Base-by-base conservation (phyloP, 371 early-diverging fungal genomes). In the Chytridiales sp. region DNA sequence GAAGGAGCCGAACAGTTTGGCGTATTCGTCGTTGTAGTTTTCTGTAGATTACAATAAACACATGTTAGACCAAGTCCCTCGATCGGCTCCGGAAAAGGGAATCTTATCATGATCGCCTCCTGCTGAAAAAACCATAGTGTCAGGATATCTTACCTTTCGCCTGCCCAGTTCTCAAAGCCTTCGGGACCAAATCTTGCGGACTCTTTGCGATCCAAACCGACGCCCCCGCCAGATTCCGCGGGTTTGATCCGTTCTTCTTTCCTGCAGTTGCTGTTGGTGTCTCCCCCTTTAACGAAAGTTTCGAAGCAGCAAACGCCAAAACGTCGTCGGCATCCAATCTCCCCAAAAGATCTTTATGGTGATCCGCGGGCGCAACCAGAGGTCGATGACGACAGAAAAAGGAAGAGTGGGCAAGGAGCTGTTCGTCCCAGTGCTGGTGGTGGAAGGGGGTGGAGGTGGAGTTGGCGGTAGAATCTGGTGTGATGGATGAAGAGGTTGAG, bases 11-110 rank as follows among this genome's bases (percentile, higher is more conserved):
- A 68, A 68, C 31, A 68, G 29, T 27, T 62, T 64, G 26, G 56
- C 50, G 48, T 68, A 64, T 31, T 59, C 69, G 51, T 68, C 69
- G 35, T 58, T 40, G 59, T 64, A 64, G 4, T 39, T 48, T 3
- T 41, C 68, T 62, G 54, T 29, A 26, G 44, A 11, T 11, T 11
- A 21, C 11, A 11, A n/a, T 44, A 21, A 8, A 44, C 6, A 19
- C 8, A 44, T 5, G 5, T 44, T 8, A 44, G 6, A 19, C 17
- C 5, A 38, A n/a, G 9, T 38, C 39, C n/a, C n/a, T 11, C 39
- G 11, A 11, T 38, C 39, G 39, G 39, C 9, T 11, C 11, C 11
- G 39, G 39, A 38, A n/a, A 38, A 11, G n/a, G n/a, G 39, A 38
- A 38, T n/a, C 39, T 38, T 38, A 11, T 9, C 9, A 9, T n/a